These are phyloP conservation scores for Phytophthora parvispora DNA, from an alignment of 352 stramenopile genomes.

Conservation along the genomic window DNA sequence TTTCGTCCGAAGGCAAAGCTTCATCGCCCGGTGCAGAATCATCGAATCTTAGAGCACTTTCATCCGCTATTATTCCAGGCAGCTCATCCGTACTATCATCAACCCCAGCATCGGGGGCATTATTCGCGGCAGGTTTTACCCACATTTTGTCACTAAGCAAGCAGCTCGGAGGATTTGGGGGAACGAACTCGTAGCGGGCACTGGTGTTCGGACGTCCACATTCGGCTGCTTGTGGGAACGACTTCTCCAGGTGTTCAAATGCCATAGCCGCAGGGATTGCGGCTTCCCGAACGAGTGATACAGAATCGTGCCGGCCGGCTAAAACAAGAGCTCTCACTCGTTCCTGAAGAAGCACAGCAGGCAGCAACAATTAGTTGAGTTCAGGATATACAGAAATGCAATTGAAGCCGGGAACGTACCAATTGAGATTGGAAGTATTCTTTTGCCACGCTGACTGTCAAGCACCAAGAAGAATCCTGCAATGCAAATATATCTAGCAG, in stretches of 20 bases:
- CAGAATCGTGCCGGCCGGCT: conserved; percentile 57
- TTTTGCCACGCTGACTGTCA: conserved; percentile 9
- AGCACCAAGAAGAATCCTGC: conserved; percentile 27
- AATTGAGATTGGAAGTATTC: conserved; percentile 43
- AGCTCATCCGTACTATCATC: not conserved
- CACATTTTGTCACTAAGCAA: conserved; percentile 8
- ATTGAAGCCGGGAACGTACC: conserved; percentile 26
- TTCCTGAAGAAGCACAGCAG: conserved; percentile 31
- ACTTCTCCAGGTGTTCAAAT: conserved; percentile 54
- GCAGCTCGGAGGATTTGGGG: conserved; percentile 21
- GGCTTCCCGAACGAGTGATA: conserved; percentile 65
- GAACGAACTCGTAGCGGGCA: conserved; percentile 27
- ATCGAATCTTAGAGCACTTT: conserved; percentile 9
- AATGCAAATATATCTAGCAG: conserved; percentile 57
- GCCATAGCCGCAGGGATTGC: conserved; percentile 44
- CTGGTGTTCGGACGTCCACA: not conserved
- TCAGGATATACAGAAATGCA: not conserved
- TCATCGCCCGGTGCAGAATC: conserved; percentile 17
- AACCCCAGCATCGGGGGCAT: not conserved
- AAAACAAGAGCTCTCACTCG: conserved; percentile 51
- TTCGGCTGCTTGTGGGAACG: conserved; percentile 24
- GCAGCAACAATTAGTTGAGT: conserved; percentile 1
- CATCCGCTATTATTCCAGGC: conserved; percentile 2
- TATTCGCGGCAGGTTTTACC: not conserved
- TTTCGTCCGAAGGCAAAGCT: conserved; percentile 14